Evolutionary conservation across 805 yeast genomes (phyloP).

Genomic region (Ogataea philodendri): DNA sequence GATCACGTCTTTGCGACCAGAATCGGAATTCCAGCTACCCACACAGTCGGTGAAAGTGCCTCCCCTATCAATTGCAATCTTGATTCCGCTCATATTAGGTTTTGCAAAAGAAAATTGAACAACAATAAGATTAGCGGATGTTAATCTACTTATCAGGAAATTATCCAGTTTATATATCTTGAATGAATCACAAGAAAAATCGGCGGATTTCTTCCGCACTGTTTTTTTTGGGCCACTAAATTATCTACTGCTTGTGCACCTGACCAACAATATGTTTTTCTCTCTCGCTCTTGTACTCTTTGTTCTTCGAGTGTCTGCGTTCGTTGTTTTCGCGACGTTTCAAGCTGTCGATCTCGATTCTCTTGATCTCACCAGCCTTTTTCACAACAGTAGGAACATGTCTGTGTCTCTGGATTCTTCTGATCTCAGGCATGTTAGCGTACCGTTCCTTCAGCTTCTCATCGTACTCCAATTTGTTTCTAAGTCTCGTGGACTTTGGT

Average conservation of each 20-base stretch:
- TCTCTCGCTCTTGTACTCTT: slow-evolving; percentile 66
- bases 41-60: slow-evolving; percentile 89
- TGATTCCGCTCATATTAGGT: slow-evolving; percentile 23
- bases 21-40: slow-evolving; percentile 48
- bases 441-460: slow-evolving; percentile 87
- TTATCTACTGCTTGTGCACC: slow-evolving; percentile 47
- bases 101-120: background rate
- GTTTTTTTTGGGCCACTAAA: background rate
- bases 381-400: slow-evolving; percentile 86
- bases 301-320: slow-evolving; percentile 72
- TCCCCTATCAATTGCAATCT: slow-evolving; percentile 61
- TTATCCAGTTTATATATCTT: no score
- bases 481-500: slow-evolving; percentile 75
- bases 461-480: slow-evolving; percentile 85
- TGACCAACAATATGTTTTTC: slow-evolving; percentile 84
- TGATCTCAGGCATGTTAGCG: slow-evolving; percentile 95
- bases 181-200: no score
- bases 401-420: slow-evolving; percentile 85
- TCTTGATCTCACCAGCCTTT: slow-evolving; percentile 85
- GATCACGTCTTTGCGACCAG: slow-evolving; percentile 55
- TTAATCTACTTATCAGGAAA: no score
- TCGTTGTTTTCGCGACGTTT: slow-evolving; percentile 82
- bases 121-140: background rate
- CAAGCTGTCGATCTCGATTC: slow-evolving; percentile 65
- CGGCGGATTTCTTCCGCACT: background rate